Conservation (phyloP, 768 basidiomycete species). For the Naganishia vaughanmartiniae region DNA sequence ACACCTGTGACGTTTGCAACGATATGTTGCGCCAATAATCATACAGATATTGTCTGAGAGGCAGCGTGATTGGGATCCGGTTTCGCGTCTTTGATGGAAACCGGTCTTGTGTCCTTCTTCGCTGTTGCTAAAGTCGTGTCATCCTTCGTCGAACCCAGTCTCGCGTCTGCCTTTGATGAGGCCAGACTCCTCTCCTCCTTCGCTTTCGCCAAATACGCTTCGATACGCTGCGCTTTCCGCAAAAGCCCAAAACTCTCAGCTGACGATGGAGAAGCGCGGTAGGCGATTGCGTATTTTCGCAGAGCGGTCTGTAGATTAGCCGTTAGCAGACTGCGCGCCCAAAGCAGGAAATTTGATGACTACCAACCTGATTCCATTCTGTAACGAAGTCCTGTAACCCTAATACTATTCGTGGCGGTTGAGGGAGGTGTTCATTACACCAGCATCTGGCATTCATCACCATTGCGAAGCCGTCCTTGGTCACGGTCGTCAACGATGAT, state of each 20-base stretch:
- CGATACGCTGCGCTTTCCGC: slow-evolving; percentile 30
- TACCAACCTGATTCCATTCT: slow-evolving; percentile 19
- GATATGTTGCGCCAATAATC: no score
- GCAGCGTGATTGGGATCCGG: not conserved
- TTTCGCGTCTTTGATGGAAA: no score
- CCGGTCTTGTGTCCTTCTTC: no score
- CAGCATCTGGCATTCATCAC: slow-evolving; percentile 19
- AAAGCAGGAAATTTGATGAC: not conserved
- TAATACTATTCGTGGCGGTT: slow-evolving; percentile 4
- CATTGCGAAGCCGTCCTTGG: slow-evolving; percentile 13
- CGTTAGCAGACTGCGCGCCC: not conserved
- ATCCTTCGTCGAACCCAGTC: not conserved
- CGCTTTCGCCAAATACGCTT: slow-evolving; percentile 17
- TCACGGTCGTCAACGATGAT: slow-evolving; percentile 6
- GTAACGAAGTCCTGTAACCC: slow-evolving; percentile 20
- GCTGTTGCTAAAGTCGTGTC: not conserved
- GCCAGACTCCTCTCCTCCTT: not conserved
- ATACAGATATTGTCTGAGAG: not conserved
- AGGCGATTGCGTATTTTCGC: slow-evolving; percentile 13
- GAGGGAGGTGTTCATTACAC: slow-evolving; percentile 23
- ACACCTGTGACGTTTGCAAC: not conserved
- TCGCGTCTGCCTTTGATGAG: not conserved
- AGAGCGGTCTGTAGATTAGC: slow-evolving; percentile 5
- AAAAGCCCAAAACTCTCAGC: slow-evolving; percentile 20
- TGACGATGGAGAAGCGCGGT: slow-evolving; percentile 9